Conservation (phyloP, 495 filamentous ascomycete species). For the Terfezia claveryi region DNA sequence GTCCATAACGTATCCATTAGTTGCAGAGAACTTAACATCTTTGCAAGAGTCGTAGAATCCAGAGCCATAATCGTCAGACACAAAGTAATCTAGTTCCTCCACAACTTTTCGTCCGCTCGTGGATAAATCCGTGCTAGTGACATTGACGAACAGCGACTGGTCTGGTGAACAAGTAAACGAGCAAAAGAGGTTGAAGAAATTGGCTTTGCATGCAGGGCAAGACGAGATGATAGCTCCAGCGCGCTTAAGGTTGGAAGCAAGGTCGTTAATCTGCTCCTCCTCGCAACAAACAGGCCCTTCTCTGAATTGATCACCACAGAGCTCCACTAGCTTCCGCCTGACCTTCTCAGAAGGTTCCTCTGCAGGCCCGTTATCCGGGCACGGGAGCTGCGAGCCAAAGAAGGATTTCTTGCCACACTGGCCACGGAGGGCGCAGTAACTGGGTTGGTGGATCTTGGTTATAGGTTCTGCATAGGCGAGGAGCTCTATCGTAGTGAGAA, state of each 20-base stretch:
- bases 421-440: constrained; percentile 76
- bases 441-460: constrained; percentile 58
- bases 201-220: constrained; percentile 87
- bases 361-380: constrained; percentile 77
- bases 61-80: constrained; percentile 62
- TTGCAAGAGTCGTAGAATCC: constrained; percentile 96
- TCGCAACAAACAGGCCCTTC: constrained; percentile 67
- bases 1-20: constrained; percentile 77
- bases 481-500: background rate
- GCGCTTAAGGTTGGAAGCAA: constrained; percentile 62
- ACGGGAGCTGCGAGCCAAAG: constrained; percentile 72
- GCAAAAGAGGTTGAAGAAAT: constrained; percentile 96
- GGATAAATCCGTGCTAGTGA: constrained; percentile 48
- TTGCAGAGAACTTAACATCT: constrained; percentile 89
- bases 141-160: constrained; percentile 86
- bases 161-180: constrained; percentile 94
- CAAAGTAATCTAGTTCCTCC: constrained; percentile 74
- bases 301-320: constrained; percentile 74
- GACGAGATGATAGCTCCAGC: constrained; percentile 71
- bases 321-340: constrained; percentile 51
- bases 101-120: constrained; percentile 49
- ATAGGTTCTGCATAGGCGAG: constrained; percentile 1
- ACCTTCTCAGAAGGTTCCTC: constrained; percentile 44
- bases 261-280: constrained; percentile 57
- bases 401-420: constrained; percentile 66